Evolutionary conservation across 768 basidiomycete genomes (phyloP), one percentile per base, ranked within the genome.

Genomic region (Psilocybe sp.): DNA sequence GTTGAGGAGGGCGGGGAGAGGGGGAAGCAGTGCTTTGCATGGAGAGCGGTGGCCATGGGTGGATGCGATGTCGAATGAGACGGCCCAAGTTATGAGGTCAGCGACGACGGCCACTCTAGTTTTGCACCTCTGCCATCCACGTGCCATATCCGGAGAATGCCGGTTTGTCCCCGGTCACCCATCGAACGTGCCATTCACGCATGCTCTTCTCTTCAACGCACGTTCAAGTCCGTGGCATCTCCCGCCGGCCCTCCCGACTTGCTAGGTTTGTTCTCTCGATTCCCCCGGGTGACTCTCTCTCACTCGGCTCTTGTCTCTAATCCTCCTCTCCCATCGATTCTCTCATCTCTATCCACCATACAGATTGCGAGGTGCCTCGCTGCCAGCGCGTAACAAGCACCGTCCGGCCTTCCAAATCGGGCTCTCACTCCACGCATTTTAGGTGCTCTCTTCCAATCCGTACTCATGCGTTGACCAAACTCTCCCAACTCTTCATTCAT

Each of bases 121-220:
- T 33, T 31, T 23, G 15, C 46, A 28, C 38, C 35, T 54, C 52
- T 57, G 52, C 59, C 60, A 54, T 65, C 61, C 69, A 68, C 66
- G 69, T 68, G 67, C 61, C 13, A 51, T 55, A 46, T 49, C 56
- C 59, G 67, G 63, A 62, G 62, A 53, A 51, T 61, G 58, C 57
- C 65, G 64, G 64, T 52, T 47, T 53, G 57, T 61, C 60, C 37
- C 47, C 34, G 40, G 53, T 58, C 54, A 48, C 15, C 53, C 50
- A 52, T 58, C 63, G 60, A 65, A 64, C 63, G 61, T 62, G 59
- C 61, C 42, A 16, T 37, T 41, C 32, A 50, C 49, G 40, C 50
- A 45, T 36, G 50, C 43, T 51, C 38, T 7, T 28, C 16, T 31
- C 44, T 32, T 16, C 43, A 34, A 32, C 43, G 43, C 43, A 44